Conservation (phyloP, 2,329 filamentous ascomycete genomes). For the Tolypocladium paradoxum region DNA sequence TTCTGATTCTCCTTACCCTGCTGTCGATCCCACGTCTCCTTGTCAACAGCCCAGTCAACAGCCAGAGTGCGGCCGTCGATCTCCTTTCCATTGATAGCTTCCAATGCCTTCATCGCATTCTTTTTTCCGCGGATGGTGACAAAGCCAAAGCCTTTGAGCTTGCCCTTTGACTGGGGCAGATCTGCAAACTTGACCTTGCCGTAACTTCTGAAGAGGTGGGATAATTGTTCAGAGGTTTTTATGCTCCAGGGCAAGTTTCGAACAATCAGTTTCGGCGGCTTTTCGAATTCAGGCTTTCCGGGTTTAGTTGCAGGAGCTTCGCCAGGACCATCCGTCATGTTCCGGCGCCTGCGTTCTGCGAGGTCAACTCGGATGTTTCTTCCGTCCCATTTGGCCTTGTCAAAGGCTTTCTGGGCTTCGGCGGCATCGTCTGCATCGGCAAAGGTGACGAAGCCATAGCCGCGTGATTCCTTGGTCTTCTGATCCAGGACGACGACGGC, state of each 20-base stretch:
- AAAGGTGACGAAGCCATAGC: conserved; percentile 95
- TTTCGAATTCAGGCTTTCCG: conserved; percentile 47
- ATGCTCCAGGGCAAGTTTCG: conserved; percentile 95
- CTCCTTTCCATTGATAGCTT: conserved; percentile 76
- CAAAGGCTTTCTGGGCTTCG: conserved; percentile 68
- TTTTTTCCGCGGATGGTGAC: conserved; percentile 78
- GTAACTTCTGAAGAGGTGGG: conserved; percentile 70
- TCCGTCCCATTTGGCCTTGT: conserved; percentile 68
- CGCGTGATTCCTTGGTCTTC: conserved; percentile 75
- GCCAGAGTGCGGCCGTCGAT: conserved; percentile 81
- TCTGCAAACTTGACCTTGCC: conserved; percentile 86
- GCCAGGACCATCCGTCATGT: conserved; percentile 33
- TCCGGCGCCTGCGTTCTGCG: conserved; percentile 73
- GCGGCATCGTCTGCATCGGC: conserved; percentile 85
- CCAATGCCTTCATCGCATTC: conserved; percentile 84
- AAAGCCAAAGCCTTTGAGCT: conserved; percentile 84
- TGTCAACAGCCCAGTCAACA: conserved; percentile 95
- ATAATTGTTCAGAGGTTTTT: conserved; percentile 72
- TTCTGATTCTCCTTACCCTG: conserved; percentile 26
- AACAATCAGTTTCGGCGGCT: conserved; percentile 70
- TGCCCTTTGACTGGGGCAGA: conserved; percentile 66
- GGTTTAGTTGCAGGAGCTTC: conserved; percentile 34
- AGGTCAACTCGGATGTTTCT: conserved; percentile 77
- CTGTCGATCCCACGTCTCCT: conserved; percentile 68
- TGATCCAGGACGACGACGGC: conserved; percentile 85